Evolutionary conservation across 306 rosid species (phyloP), one percentile per base, ranked within the genome.

Genomic region (Spatholobus suberectus): DNA sequence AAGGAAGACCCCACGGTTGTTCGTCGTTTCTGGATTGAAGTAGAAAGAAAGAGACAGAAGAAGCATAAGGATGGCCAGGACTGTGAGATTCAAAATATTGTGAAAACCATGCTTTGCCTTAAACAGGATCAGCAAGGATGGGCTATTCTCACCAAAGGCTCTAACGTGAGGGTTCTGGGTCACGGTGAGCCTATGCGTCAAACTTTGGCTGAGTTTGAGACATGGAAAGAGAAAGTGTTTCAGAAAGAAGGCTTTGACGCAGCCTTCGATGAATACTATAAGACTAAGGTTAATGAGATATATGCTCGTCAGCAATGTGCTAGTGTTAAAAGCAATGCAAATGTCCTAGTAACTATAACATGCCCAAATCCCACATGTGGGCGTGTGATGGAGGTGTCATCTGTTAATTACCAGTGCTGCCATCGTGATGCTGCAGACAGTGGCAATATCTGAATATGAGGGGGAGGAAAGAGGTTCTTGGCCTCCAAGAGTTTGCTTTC

Each of bases 321-420:
- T 43, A n/a, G 73, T 73, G 77, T 55, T 29, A 34, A 73, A 3
- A 38, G 78, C 6, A 65, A 8, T 79, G 80, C 66, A 32, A 75
- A 73, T 79, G 84, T 84, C 0, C 3, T 84, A 4, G 81, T 83
- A 10, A 84, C 84, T 3, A 79, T 84, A 72, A 21, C 87, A 27
- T 84, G 87, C 57, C 87, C 87, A 78, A 84, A 84, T 73, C 81
- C 87, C 3, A 84, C 81, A 14, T 84, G 87, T 63, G 87, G 72
- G 0, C 87, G 87, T 41, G 81, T 73, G 57, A 84, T 84, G 87
- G 87, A 84, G 14, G 84, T 84, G 2, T 10, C 81, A 1, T 79
- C 87, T 15, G 80, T 84, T 78, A 73, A 79, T 66, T 84, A 84
- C 81, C 65, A 73, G 72, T 84, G 87, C 40, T 84, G 87, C 73